phyloP scores from a whole-genome alignment of 805 yeast genomes.

The Brettanomyces anomalus region DNA sequence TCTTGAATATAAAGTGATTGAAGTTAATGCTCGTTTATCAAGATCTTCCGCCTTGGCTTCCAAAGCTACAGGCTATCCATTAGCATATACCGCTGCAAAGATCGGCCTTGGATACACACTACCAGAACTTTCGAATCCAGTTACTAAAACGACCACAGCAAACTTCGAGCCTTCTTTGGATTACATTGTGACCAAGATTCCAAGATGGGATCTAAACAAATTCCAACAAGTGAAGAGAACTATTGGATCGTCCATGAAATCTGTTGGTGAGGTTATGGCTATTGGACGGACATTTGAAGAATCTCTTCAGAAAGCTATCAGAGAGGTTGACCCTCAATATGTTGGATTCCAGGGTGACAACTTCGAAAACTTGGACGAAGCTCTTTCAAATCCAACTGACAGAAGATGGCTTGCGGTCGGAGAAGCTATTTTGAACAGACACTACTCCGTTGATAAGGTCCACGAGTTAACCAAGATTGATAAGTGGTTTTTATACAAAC shows the following conservation, averaged over 20 bases:
- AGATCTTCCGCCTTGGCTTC: conserved; percentile 97
- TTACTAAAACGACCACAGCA: conserved; percentile 92
- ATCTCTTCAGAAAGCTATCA: conserved; percentile 93
- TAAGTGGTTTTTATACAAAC: conserved; percentile 90
- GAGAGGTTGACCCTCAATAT: conserved; percentile 89
- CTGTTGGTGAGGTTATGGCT: conserved; percentile 99
- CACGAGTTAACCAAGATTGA: conserved; percentile 91
- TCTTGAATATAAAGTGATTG: conserved; percentile 90
- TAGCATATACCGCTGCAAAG: conserved; percentile 98
- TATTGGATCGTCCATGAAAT: conserved; percentile 94
- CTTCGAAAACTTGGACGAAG: conserved; percentile 69
- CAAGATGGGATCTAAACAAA: conserved; percentile 96
- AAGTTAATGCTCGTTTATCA: conserved; percentile 94
- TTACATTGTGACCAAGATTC: conserved; percentile 94
- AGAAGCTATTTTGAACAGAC: conserved; percentile 88
- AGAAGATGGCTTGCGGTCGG: conserved; percentile 98
- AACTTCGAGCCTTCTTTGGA: conserved; percentile 96
- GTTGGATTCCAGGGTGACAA: conserved; percentile 86
- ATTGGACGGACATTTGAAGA: conserved; percentile 97
- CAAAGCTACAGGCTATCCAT: conserved; percentile 97
- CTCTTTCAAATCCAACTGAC: conserved; percentile 81
- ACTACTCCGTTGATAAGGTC: conserved; percentile 83
- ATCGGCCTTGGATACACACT: conserved; percentile 90
- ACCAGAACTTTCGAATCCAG: conserved; percentile 93
- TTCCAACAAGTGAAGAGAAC: conserved; percentile 92